These are phyloP conservation scores for Macrolepiota dolichaula DNA, from an alignment of 768 basidiomycete genomes.

Conservation along the genomic window DNA sequence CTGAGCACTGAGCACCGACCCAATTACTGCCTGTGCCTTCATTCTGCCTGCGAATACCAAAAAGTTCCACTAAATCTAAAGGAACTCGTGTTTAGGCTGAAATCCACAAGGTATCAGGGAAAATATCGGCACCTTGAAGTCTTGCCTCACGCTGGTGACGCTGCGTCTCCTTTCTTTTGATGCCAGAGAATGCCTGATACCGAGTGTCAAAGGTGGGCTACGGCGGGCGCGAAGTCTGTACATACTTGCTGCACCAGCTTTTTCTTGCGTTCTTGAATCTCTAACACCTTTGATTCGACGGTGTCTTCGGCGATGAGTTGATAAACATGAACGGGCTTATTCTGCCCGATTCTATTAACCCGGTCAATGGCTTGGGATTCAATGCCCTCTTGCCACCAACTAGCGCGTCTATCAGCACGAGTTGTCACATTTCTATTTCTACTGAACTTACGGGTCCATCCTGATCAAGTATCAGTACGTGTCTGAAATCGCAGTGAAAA, in stretches of 20 bases:
- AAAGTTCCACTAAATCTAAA: conserved; percentile 57
- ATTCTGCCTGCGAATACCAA: conserved; percentile 24
- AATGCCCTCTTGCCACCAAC: conserved; percentile 90
- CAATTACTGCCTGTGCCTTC: not conserved
- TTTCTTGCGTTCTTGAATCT: conserved; percentile 87
- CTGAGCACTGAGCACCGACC: not conserved
- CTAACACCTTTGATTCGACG: conserved; percentile 82
- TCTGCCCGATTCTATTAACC: conserved; percentile 85
- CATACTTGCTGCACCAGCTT: conserved; percentile 68
- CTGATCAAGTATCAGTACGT: conserved; percentile 29
- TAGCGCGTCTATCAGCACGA: conserved; percentile 21
- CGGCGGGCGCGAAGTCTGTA: not conserved
- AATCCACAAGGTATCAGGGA: not conserved
- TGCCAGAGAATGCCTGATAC: conserved; percentile 79
- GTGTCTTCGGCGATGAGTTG: conserved; percentile 90
- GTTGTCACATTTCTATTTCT: not conserved
- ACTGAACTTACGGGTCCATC: conserved; percentile 73
- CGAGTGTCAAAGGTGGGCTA: not conserved
- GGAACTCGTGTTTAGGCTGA: not conserved
- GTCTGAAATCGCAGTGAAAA: not conserved
- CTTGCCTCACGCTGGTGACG: conserved; percentile 78
- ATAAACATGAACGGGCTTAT: conserved; percentile 79
- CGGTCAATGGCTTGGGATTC: conserved; percentile 83
- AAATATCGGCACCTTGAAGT: conserved; percentile 57
- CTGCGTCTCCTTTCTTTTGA: conserved; percentile 69